Conservation (phyloP, 192 early-diverging fungal genomes). For the Coemansia sp. region DNA sequence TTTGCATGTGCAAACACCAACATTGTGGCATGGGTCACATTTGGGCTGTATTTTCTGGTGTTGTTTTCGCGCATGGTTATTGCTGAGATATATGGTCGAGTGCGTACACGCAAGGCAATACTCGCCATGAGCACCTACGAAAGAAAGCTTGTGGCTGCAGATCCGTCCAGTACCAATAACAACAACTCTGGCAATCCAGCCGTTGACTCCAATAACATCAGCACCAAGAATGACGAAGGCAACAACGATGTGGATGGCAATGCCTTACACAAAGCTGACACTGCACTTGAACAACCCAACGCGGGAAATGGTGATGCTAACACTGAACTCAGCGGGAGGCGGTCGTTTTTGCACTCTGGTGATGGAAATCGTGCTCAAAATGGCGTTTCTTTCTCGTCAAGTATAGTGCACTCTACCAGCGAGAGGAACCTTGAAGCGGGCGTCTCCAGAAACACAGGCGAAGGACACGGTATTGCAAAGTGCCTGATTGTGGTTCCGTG, state of each 20-base stretch:
- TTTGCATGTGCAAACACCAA: slow-evolving; percentile 57
- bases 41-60: slow-evolving; percentile 43
- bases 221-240: neutral
- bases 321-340: neutral
- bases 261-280: neutral
- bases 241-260: neutral
- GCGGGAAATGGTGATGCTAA: neutral
- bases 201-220: neutral
- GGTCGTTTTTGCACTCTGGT: neutral
- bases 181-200: neutral
- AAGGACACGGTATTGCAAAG: slow-evolving; percentile 14
- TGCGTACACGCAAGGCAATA: slow-evolving; percentile 39
- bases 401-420: neutral
- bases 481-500: slow-evolving; percentile 49
- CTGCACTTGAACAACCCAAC: neutral
- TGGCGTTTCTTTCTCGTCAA: neutral
- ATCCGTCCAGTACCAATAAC: neutral
- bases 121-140: slow-evolving; percentile 9
- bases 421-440: slow-evolving; percentile 17
- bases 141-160: slow-evolving; percentile 4
- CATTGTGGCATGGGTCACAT: slow-evolving; percentile 53
- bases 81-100: slow-evolving; percentile 33
- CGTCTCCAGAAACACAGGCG: neutral
- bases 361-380: neutral
- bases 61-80: slow-evolving; percentile 36